These are phyloP conservation scores for Rhizopogon vinicolor DNA, from an alignment of 768 basidiomycete species.

Conservation along the genomic window DNA sequence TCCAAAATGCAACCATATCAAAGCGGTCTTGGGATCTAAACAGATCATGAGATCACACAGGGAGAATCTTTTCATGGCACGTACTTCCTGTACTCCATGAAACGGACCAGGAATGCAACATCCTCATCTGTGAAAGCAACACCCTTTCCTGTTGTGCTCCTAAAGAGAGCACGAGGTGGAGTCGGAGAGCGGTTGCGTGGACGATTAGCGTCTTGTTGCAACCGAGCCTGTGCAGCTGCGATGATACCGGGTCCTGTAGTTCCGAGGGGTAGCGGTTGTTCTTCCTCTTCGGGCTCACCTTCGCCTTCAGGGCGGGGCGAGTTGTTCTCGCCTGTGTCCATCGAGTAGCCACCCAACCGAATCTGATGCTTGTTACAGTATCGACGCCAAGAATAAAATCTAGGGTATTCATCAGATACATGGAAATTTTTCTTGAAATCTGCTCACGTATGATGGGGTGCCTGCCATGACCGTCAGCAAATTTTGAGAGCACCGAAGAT, in stretches of 20 bases:
- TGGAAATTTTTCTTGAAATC: not conserved
- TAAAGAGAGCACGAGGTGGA: conserved; percentile 71
- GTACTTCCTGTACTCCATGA: conserved; percentile 74
- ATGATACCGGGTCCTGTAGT: conserved; percentile 41
- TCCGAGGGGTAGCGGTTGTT: conserved; percentile 30
- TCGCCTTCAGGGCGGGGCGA: conserved; percentile 41
- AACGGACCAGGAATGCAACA: conserved; percentile 68
- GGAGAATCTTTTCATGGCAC: conserved; percentile 15
- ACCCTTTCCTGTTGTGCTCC: conserved; percentile 87
- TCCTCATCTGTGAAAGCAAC: conserved; percentile 87
- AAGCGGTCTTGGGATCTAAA: conserved; percentile 52
- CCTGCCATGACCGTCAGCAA: conserved; percentile 36
- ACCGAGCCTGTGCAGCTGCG: conserved; percentile 37
- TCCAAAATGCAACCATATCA: conserved; percentile 79
- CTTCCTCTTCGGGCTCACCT: conserved; percentile 37
- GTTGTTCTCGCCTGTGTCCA: conserved; percentile 56
- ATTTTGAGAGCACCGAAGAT: not conserved
- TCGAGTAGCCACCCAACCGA: conserved; percentile 78
- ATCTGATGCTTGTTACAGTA: conserved; percentile 94
- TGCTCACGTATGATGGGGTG: conserved; percentile 83
- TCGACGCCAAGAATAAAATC: conserved; percentile 88
- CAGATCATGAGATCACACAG: conserved; percentile 5
- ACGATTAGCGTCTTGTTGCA: conserved; percentile 29
- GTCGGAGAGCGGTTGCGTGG: conserved; percentile 71
- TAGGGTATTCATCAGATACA: conserved; percentile 21